Base-by-base conservation (phyloP, 805 yeast genomes). In the Candida insectalens region DNA sequence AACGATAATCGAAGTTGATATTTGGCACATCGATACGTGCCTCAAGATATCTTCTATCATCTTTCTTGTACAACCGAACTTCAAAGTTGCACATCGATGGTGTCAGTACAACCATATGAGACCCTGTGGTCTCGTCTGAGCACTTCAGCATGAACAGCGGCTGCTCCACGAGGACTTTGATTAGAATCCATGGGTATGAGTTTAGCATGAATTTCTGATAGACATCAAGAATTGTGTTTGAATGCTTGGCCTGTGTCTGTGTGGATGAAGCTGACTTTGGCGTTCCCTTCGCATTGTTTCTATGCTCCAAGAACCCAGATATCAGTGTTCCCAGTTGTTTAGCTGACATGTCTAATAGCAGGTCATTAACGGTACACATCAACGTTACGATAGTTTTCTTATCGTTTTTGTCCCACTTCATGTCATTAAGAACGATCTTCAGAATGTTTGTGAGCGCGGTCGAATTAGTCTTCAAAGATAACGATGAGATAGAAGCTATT, bases 281-380 rank as follows among this genome's bases (percentile, higher is more conserved):
- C n/a, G n/a, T 29, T 10, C 32, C 18, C 14, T 23, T 35, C 13
- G 20, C 23, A 6, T 31, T 27, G 4, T 38, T 28, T 4, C 26
- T 15, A 21, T 33, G 27, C 16, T 31, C 30, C 5, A 20, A 13
- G 17, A 35, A 33, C 19, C 25, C 27, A 3, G 35, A 20, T 2
- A 59, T 48, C 22, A 61, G 47, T 14, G 61, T 48, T 1, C 65
- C 57, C 2, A 65, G 42, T 31, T 66, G 62, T 9, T 53, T 53
- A 4, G 65, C 53, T 20, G 67, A 61, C 17, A 66, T 43, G 41
- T 69, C 75, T n/a, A 67, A 26, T 1, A 62, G 55, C 14, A 71
- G 61, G 2, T 67, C 67, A 2, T 71, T 55, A 2, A 67, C 29
- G 32, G 63, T 66, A 16, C 63, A 61, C 12, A 60, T 54, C 2